Base-by-base conservation (phyloP, 371 early-diverging fungal genomes). In the Fennellomyces sp. region DNA sequence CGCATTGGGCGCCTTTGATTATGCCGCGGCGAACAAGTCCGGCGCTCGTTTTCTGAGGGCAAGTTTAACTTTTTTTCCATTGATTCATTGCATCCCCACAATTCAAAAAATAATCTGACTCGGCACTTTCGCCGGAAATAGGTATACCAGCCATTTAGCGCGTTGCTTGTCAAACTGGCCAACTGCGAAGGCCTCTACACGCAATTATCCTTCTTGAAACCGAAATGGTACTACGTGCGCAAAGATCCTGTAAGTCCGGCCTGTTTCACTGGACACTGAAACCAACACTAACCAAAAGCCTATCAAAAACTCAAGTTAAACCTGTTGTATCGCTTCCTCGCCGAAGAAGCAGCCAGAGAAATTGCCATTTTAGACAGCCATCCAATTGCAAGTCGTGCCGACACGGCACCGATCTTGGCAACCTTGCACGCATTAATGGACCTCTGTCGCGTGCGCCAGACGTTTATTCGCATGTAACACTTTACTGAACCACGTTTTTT, bases 1-100 rank as follows among this genome's bases (percentile, higher is more conserved):
- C 55, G 85, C 85, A 30, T 33, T 85, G 13, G 85, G 85, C 13
- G 75, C 86, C 1, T 85, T 85, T 68, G 86, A 85, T 61, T 85
- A 81, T 71, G 68, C 52, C 41, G 80, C 83, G 31, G 81, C 82
- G 13, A 81, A 73, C 49, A 85, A 76, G 58, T 66, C 80, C 15
- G 60, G 70, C 13, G 42, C 78, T n/a, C 71, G 70, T 39, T 51
- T 78, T 25, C 64, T 62, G 27, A 76, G 80, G 65, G 82, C 75
- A 61, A 58, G 33, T 38, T 3, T 41, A 21, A 21, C n/a, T 11
- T 29, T 10, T 29, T 13, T 35, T 57, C 7, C 28, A n/a, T 19
- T 51, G 35, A 21, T 35, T 26, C 13, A 31, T 27, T 31, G 51
- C n/a, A 30, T 15, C n/a, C n/a, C n/a, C n/a, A n/a, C n/a, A n/a